A percentile compares a stretch with the other conserved stretches of the same genome.
Evolutionary conservation across 208 protist species (phyloP).

Genomic region (Crithidia thermophila): DNA sequence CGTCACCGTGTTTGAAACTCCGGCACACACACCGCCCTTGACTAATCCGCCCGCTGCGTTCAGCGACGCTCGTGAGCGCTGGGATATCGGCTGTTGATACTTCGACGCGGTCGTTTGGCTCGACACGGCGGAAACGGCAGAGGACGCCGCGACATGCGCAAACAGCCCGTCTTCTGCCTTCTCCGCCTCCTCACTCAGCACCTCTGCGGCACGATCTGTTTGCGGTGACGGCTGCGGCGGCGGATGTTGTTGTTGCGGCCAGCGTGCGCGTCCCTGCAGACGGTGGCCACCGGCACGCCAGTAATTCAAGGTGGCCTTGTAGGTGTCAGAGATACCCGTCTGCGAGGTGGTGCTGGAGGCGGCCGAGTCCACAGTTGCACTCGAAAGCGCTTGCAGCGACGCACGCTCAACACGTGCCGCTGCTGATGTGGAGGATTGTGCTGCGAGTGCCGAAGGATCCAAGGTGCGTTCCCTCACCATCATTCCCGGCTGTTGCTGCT

Average conservation of each 20-base stretch:
- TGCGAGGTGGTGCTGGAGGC: background rate
- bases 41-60: background rate
- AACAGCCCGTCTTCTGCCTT: background rate
- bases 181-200: too few species aligned
- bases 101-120: conserved; percentile 6
- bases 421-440: too few species aligned
- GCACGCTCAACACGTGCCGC: too few species aligned
- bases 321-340: conserved; percentile 13
- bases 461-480: too few species aligned
- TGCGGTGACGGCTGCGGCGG: background rate
- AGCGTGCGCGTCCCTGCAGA: background rate
- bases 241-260: background rate
- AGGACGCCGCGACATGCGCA: background rate
- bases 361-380: background rate
- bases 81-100: background rate
- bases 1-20: background rate
- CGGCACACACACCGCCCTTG: too few species aligned
- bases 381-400: background rate
- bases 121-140: background rate
- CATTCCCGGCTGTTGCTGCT: too few species aligned
- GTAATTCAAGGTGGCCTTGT: conserved; percentile 8
- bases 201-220: too few species aligned
- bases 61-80: too few species aligned
- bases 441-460: too few species aligned
- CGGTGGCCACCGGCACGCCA: conserved; percentile 2